Base-by-base conservation (phyloP, 2,329 filamentous ascomycete genomes). In the Drechslerella dactyloides region DNA sequence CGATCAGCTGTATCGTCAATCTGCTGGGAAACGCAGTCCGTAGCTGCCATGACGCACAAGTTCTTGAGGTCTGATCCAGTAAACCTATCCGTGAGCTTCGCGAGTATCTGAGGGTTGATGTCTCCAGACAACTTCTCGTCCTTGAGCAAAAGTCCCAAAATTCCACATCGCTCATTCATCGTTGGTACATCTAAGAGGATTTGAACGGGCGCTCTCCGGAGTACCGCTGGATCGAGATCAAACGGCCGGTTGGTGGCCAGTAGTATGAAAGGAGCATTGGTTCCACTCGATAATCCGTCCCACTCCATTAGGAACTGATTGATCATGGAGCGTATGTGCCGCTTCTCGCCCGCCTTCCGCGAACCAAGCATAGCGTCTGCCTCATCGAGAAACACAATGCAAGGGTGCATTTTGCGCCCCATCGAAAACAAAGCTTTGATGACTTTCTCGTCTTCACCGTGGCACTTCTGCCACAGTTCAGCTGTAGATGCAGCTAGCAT, bases 361-460 rank as follows among this genome's bases (percentile, higher is more conserved):
- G 24, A 24, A 15, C 54, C 42, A 40, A 70, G 65, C 11, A 70
- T 21, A 24, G 66, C 52, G 52, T 70, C 59, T 4, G 52, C 66
- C 48, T 70, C 66, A 37, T 70, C 66, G 19, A 70, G 33, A 17
- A 70, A 66, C 1, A 70, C 33, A 42, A 57, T 70, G 42, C 66
- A 50, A 11, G 66, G 66, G 44, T 54, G 46, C 10, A 65, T 51
- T 23, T 64, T 70, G 6, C 59, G 58, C 8, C 48, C 63, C 1
- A 68, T 56, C 17, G 42, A 61, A 19, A 60, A 68, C 15, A 40
- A 17, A 8, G 19, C 63, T 23, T 48, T 19, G 21, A 68, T 68
- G 11, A 33, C 11, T 19, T 68, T 68, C 30, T 68, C 63, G 6
- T 42, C 61, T 27, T 68, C 24, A 15, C 63, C 63, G 15, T 61